Base-by-base conservation (phyloP, 306 rosid species). In the Corylus americana region DNA sequence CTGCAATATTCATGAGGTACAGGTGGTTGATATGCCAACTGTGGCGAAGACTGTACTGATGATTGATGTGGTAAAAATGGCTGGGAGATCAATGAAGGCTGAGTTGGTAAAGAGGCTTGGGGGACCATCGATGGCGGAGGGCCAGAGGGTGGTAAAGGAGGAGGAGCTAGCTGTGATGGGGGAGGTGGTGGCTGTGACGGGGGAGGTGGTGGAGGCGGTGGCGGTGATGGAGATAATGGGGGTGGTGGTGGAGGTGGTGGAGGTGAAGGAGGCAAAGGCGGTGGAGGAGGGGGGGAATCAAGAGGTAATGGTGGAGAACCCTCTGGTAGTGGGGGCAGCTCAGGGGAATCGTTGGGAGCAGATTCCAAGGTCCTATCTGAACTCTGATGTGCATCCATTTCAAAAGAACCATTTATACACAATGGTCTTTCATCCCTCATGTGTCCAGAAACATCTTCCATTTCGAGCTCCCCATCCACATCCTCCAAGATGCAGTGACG, bases 371-470 rank as follows among this genome's bases (percentile, higher is more conserved):
- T 76, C 75, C 80, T 72, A 64, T 87, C 90, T 51, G 86, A 81
- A 61, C 79, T 77, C 79, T 42, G 88, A 75, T 78, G 91, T 72
- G 86, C 63, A 61, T 88, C 92, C 57, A 84, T 70, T 79, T 89
- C 93, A 74, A 78, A 83, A 75, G 86, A 87, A 55, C 78, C 81
- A 80, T 87, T 78, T 8, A 74, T 74, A 18, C 72, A 57, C 81
- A 73, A 59, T 35, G 89, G 78, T 53, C 85, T 91, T 59, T 91
- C 98, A 55, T 96, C 98, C 91, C 90, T 95, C 5, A 81, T 86
- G 75, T 89, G 93, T 74, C 93, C 99, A 71, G 99, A 93, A 71
- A 96, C 99, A 87, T 96, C 98, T 87, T 96, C 99, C 99, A 96
- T 96, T 88, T 96, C 99, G 59, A 96, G 97, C 61, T 96, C 98